Evolutionary conservation across 768 basidiomycete genomes (phyloP), one percentile per base, ranked within the genome.

Genomic region (Tylopilus felleus): DNA sequence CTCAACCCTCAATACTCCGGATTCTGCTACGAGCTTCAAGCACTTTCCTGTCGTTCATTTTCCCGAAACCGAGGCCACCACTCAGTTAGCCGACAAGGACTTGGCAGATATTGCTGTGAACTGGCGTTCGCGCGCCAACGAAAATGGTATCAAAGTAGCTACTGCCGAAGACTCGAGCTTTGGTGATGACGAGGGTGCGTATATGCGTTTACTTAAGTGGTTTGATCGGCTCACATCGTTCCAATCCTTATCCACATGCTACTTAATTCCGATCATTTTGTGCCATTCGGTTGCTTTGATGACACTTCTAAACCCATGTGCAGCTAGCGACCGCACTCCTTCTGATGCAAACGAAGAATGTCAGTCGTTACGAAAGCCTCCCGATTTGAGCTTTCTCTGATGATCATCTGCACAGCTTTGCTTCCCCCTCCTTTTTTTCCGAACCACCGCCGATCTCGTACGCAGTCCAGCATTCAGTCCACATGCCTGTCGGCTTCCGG

Each of bases 101-200:
- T 73, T 83, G 22, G 80, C 82, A 16, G 82, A 86, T 65, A 78
- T 83, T 36, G 79, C 84, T 5, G 77, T 79, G 31, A 88, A 81
- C 65, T 90, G 88, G 88, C 78, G 88, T 52, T 83, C 80, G 28
- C 76, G 86, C 47, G 85, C 86, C 47, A 82, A 74, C 53, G 84
- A 86, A 60, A 83, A 88, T 57, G 86, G 85, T 40, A 88, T 88
- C 55, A 85, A 79, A 67, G 84, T 87, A 48, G 74, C 80, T 25
- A 70, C 74, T 36, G 70, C 65, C 19, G 65, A 68, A 23, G 70
- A 74, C 2, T 69, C 75, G 10, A 70, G 68, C 55, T 72, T 69
- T 55, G 71, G 67, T 44, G 74, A 77, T 19, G 85, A 86, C 56
- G 80, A 82, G 60, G 71, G 79, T 79, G 48, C 36, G 66, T 71